Evolutionary conservation across 805 yeast species (phyloP), one percentile per base, ranked within the genome.

Genomic region (Candida krabiensis): DNA sequence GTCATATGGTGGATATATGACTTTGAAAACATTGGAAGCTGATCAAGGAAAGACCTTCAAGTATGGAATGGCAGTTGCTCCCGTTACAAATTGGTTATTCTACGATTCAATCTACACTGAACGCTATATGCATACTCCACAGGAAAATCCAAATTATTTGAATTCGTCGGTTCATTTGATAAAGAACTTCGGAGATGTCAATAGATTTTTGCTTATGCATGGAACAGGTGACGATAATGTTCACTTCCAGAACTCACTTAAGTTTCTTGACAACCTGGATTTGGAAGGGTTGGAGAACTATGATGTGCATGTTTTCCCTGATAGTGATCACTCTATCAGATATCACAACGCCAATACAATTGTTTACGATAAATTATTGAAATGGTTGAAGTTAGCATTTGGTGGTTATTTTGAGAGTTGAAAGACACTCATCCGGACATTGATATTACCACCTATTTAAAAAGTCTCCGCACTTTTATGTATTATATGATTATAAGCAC

Each of bases 181-280:
- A 17, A 71, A 74, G 1, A 71, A 71, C 9, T 73, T 93, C 47
- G 78, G 71, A 12, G 55, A 68, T 31, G 74, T 71, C 8, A 71
- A 71, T 32, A 71, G 98, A 53, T 88, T 93, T 55, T 63, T 93
- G 44, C 58, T 93, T 25, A 87, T 91, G 87, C 99, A 91, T 57
- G 99, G 99, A 1, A 82, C 96, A 0, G 96, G 96, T 4, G 99
- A 93, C 64, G 99, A 93, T 62, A 93, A 93, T 53, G 99, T 93
- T 31, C 98, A 93, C 64, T 78, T 90, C 63, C 99, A 93, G 60
- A 87, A 93, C 65, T 77, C 91, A 30, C 70, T 88, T 43, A 79
- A 81, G 58, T 67, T 93, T 26, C 56, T 93, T 31, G 98, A 93
- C 63, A 66, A 75, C 49, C 70, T 91, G 38, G 83, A 90, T 53